phyloP scores from a whole-genome alignment of 805 yeast genomes.

The Wickerhamiella kazuoi region DNA sequence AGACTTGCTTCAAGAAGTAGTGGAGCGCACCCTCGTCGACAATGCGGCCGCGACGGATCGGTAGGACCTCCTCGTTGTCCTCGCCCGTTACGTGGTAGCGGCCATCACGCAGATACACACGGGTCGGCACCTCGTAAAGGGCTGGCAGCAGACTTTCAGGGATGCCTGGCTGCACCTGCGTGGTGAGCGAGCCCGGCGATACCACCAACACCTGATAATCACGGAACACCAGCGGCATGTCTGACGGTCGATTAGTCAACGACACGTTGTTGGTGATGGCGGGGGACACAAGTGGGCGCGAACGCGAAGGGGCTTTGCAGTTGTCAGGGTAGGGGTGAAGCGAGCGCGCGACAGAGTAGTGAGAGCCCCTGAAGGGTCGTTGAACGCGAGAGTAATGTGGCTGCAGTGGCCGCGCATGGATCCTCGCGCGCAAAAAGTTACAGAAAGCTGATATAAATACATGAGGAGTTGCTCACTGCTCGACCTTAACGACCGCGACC shows the following conservation, averaged over 20 bases:
- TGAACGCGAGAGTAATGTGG: no score
- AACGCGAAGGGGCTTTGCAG: no score
- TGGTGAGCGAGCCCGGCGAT: slow-evolving; percentile 60
- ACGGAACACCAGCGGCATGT: slow-evolving; percentile 20
- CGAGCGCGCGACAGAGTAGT: no score
- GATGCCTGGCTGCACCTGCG: slow-evolving; percentile 66
- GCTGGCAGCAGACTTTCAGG: slow-evolving; percentile 62
- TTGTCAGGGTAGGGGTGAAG: no score
- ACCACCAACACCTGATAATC: slow-evolving; percentile 33
- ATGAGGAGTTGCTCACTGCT: no score
- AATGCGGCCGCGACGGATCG: slow-evolving; percentile 48
- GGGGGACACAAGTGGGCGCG: no score
- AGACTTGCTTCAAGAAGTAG: slow-evolving; percentile 35
- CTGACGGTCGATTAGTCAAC: not conserved
- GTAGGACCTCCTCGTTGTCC: slow-evolving; percentile 33
- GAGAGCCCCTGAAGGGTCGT: no score
- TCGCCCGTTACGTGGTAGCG: slow-evolving; percentile 23
- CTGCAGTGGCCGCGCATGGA: no score
- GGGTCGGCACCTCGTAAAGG: slow-evolving; percentile 55
- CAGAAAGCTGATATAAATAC: no score
- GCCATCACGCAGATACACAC: slow-evolving; percentile 32
- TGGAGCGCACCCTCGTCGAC: slow-evolving; percentile 53
- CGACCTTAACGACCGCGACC: no score
- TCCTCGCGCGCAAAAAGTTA: no score
- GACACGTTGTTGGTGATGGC: not conserved